Conservation (phyloP, 2,329 filamentous ascomycete genomes). For the Phaeosphaeria sp. region DNA sequence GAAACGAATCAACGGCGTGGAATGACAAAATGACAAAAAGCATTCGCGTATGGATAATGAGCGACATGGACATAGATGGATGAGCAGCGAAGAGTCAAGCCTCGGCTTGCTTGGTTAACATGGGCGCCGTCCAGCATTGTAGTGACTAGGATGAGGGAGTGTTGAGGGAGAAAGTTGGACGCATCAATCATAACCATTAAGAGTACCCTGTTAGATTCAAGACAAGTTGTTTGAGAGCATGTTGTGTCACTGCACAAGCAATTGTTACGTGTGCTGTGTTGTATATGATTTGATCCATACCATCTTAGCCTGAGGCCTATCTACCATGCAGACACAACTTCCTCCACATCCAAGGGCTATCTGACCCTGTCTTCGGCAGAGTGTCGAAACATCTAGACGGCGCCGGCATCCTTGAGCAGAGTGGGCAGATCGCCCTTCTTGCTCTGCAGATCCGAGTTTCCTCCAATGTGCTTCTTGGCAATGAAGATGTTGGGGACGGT, state of each 20-base stretch:
- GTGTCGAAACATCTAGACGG: slow-evolving; percentile 56
- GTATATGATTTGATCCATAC: neutral
- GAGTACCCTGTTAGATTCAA: slow-evolving; percentile 40
- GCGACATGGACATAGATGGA: slow-evolving; percentile 22
- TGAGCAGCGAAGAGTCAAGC: slow-evolving; percentile 13
- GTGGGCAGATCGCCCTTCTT: slow-evolving; percentile 68
- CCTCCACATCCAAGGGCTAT: neutral
- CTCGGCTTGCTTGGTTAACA: slow-evolving; percentile 20
- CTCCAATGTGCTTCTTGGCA: slow-evolving; percentile 87
- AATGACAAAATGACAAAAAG: slow-evolving; percentile 36
- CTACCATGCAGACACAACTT: neutral
- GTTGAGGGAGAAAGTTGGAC: slow-evolving; percentile 26
- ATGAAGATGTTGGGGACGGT: slow-evolving; percentile 98
- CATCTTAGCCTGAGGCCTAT: neutral
- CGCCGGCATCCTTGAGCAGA: slow-evolving; percentile 70
- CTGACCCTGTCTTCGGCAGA: neutral
- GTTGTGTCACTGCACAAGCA: too few species aligned
- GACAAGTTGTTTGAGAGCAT: slow-evolving; percentile 26
- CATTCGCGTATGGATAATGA: slow-evolving; percentile 43
- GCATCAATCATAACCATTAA: slow-evolving; percentile 32
- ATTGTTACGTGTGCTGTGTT: too few species aligned
- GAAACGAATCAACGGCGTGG: slow-evolving; percentile 9
- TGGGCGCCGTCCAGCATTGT: slow-evolving; percentile 27
- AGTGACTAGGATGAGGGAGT: slow-evolving; percentile 16
- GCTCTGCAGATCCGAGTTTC: slow-evolving; percentile 86